Base-by-base conservation (phyloP, 371 early-diverging fungal genomes). In the Zychaea mexicana region DNA sequence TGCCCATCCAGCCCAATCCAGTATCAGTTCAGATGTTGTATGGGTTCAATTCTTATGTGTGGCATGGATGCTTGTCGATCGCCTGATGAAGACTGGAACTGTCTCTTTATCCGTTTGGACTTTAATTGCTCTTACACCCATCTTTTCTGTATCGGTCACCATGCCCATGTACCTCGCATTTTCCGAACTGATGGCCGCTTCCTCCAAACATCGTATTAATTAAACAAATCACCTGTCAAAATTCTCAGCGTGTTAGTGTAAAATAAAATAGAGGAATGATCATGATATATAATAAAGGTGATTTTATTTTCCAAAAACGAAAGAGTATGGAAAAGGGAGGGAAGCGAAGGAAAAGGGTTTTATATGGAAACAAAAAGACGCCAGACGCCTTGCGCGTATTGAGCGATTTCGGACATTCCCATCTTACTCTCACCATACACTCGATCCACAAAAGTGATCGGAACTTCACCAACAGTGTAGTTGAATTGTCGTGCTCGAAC, bases 391-490 rank as follows among this genome's bases (percentile, higher is more conserved):
- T 95, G 92, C 57, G 95, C 85, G 67, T 95, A 98, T 42, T 90
- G 90, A 30, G 93, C 92, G 79, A 98, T 95, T 83, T 97, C 98
- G 63, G 92, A 92, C 55, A 95, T 89, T 17, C 98, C 98, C 76
- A 97, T 88, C 77, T 98, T 98, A 58, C 89, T 89, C 79, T 96
- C 97, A 26, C 98, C 98, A 77, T 92, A 97, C 33, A 97, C 96
- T 56, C 98, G 91, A 74, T 97, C 98, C 17, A 97, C 98, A 86
- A 98, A 98, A 3, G 97, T 96, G 73, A 98, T 98, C 3, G 97
- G 97, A 3, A 96, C 92, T 71, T 99, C 99, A 24, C 91, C 96
- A 47, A 99, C 94, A 17, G 87, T 81, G 69, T 79, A 95, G 60
- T 89, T 86, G 75, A 95, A 88, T 79, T 96, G 94, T 69, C 94